Evolutionary conservation across 2,329 filamentous ascomycete genomes (phyloP).

Genomic region (Chaetomium olivaceum): DNA sequence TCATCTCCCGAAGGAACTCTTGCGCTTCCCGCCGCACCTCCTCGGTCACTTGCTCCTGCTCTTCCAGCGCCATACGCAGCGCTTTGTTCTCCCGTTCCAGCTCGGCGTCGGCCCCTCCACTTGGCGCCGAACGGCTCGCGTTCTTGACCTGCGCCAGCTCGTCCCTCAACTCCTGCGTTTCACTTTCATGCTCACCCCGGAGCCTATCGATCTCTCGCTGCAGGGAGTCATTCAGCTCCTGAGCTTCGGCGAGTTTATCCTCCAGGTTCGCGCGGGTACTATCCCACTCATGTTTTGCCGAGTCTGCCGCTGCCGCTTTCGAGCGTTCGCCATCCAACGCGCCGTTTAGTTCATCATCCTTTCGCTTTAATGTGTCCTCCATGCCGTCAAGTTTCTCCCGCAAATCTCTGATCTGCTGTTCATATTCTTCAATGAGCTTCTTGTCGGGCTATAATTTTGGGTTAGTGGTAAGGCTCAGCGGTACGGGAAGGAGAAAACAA

Average conservation of each 20-base stretch:
- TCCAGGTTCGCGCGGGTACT: slow-evolving; percentile 68
- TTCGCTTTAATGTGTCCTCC: slow-evolving; percentile 67
- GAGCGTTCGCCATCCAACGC: slow-evolving; percentile 61
- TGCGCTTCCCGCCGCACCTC: slow-evolving; percentile 84
- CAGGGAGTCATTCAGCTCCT: slow-evolving; percentile 75
- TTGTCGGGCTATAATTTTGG: slow-evolving; percentile 57
- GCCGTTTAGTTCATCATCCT: slow-evolving; percentile 61
- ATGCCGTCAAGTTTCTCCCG: slow-evolving; percentile 71
- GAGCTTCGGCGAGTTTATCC: slow-evolving; percentile 70
- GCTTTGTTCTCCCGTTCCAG: slow-evolving; percentile 69
- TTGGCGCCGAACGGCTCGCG: slow-evolving; percentile 21
- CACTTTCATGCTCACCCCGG: slow-evolving; percentile 65
- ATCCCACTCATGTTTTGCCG: slow-evolving; percentile 71
- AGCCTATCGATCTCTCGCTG: slow-evolving; percentile 76
- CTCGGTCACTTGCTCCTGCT: slow-evolving; percentile 81
- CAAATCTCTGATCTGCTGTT: slow-evolving; percentile 72
- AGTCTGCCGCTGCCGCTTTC: slow-evolving; percentile 51
- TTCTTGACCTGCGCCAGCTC: slow-evolving; percentile 56
- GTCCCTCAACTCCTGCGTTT: slow-evolving; percentile 62
- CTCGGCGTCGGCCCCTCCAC: slow-evolving; percentile 50
- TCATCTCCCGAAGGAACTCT: slow-evolving; percentile 86
- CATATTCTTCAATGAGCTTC: slow-evolving; percentile 75
- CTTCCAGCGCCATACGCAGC: slow-evolving; percentile 62
- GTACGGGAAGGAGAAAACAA: slow-evolving; percentile 10
- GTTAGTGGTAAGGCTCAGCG: slow-evolving; percentile 31